phyloP scores from a whole-genome alignment of 2,329 filamentous ascomycete species.

The Epichloe festucae region DNA sequence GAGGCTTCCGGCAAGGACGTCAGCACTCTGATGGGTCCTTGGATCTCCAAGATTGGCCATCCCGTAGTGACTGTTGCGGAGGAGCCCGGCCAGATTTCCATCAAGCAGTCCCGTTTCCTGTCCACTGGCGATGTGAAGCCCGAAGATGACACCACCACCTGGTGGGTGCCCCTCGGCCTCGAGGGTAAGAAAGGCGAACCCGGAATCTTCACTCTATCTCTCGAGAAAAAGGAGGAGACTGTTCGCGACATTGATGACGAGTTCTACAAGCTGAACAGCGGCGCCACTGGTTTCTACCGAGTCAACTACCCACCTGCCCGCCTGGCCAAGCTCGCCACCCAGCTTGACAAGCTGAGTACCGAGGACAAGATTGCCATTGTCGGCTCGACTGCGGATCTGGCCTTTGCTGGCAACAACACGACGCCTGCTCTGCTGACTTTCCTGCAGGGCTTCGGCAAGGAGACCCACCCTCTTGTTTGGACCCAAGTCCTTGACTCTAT shows the following conservation, averaged over 20 bases:
- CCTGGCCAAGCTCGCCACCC: slow-evolving; percentile 65
- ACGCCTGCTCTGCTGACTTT: slow-evolving; percentile 75
- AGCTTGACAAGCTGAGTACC: slow-evolving; percentile 61
- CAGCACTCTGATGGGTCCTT: slow-evolving; percentile 75
- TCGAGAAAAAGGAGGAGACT: slow-evolving; percentile 65
- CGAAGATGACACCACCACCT: slow-evolving; percentile 81
- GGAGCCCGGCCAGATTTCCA: slow-evolving; percentile 64
- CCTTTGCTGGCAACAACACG: slow-evolving; percentile 72
- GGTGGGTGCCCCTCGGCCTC: slow-evolving; percentile 94
- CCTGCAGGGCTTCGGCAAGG: slow-evolving; percentile 68
- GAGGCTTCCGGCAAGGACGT: slow-evolving; percentile 83
- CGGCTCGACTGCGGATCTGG: slow-evolving; percentile 78
- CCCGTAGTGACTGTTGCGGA: slow-evolving; percentile 80
- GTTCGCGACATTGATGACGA: slow-evolving; percentile 60
- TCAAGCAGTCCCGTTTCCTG: slow-evolving; percentile 82
- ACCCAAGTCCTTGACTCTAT: slow-evolving; percentile 70
- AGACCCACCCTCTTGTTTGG: slow-evolving; percentile 83
- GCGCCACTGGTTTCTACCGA: slow-evolving; percentile 79
- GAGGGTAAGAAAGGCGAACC: slow-evolving; percentile 58
- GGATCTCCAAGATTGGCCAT: slow-evolving; percentile 94
- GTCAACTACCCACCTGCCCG: slow-evolving; percentile 86
- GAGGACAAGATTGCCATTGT: slow-evolving; percentile 90
- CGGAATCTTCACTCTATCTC: slow-evolving; percentile 49
- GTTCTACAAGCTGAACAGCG: slow-evolving; percentile 90
- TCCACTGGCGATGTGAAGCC: slow-evolving; percentile 82